Percentiles rank a stretch among this genome's conserved stretches.
These are phyloP conservation scores for Urostyla sp. DNA, from an alignment of 73 alveolate species.

Conservation along the genomic window DNA sequence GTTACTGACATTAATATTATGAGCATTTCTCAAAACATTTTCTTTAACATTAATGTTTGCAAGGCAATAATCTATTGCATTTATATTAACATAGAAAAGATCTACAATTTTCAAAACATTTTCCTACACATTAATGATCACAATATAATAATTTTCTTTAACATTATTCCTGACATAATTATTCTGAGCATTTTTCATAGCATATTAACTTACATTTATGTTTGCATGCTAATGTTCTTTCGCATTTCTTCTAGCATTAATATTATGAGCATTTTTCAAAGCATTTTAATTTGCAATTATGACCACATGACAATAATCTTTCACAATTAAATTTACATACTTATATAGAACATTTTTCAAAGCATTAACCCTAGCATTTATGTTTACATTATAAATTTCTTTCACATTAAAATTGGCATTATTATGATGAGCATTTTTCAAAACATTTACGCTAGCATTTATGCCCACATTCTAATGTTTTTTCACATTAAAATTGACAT, in stretches of 20 bases:
- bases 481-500: not conserved
- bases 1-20: not conserved
- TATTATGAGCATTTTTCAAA: not conserved
- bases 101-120: not conserved
- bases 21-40: not conserved
- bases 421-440: not conserved
- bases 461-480: conserved; percentile 55
- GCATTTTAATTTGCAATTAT: too few species aligned
- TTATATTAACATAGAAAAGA: not conserved
- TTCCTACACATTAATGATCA: conserved; percentile 74
- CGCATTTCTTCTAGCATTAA: conserved; percentile 1
- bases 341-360: conserved; percentile 63
- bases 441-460: conserved; percentile 5
- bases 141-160: conserved; percentile 73
- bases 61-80: not conserved
- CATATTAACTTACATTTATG: conserved; percentile 1
- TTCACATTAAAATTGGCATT: not conserved
- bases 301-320: too few species aligned
- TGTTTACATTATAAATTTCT: conserved; percentile 51
- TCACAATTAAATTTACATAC: conserved; percentile 58
- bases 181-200: conserved; percentile 43
- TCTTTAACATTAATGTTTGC: conserved; percentile 49
- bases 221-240: conserved; percentile 4
- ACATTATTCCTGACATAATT: conserved; percentile 67
- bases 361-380: conserved; percentile 75